Evolutionary conservation across 164 flowering plant species (phyloP), one percentile per base, ranked within the genome.

Genomic region (Tinospora cordifolia): DNA sequence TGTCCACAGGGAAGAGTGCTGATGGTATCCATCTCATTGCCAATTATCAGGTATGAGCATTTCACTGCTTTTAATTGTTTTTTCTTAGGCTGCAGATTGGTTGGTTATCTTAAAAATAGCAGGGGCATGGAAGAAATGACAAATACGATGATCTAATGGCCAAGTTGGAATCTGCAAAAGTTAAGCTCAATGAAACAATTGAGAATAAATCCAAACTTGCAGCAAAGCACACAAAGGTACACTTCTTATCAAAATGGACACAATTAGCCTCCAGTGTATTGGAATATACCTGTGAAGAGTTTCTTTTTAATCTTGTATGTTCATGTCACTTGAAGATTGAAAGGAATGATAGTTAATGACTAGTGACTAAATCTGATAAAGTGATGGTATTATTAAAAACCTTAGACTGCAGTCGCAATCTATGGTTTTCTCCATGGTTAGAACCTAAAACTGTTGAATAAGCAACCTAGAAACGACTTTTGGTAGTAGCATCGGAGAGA

Each of bases 141-240:
- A 72, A 77, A 4, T 74, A 44, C 63, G 57, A 71, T 72, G 70
- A 71, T 34, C 71, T 75, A n/a, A 64, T 68, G 71, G 64, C 59
- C 54, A 66, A 75, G 68, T 66, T 81, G 78, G 82, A 77, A 21
- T 70, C 71, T 57, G 84, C 85, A 65, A 77, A 74, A 71, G 79
- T 74, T 46, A 76, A 77, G 75, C 83, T 81, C 19, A 72, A 75
- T 54, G 80, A 70, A 62, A 59, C 77, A 68, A 65, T 46, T 13
- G 49, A 49, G 34, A 76, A 68, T 71, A 85, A 81, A 76, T 72
- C 75, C 62, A 60, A 75, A 71, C 79, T 81, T 76, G 60, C 70
- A 64, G 19, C 57, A 62, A 82, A 85, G 62, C 80, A 80, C 69
- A 54, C 21, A 49, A 76, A 81, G 87, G 90, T 87, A 70, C 51